Conservation (phyloP, 1,139 yeast species). For the Yamadazyma dushanensis region DNA sequence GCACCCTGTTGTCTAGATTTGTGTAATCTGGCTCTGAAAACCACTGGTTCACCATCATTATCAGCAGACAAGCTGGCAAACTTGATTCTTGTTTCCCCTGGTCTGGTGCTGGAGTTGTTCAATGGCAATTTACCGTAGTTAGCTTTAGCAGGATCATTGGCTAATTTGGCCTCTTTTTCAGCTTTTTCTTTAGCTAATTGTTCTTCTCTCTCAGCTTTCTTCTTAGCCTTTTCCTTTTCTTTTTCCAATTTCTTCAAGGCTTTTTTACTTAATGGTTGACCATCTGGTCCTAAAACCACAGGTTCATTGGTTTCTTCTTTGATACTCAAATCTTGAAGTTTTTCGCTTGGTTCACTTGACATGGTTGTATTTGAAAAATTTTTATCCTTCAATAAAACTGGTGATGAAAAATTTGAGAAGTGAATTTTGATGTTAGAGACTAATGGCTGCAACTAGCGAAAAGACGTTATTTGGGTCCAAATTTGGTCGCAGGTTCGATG, state of each 20-base stretch:
- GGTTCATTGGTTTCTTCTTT: constrained; percentile 22
- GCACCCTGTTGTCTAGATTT: constrained; percentile 95
- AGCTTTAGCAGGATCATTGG: constrained; percentile 80
- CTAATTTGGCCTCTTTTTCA: constrained; percentile 69
- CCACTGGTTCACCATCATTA: constrained; percentile 76
- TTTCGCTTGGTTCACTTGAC: constrained; percentile 28
- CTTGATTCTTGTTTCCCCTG: constrained; percentile 58
- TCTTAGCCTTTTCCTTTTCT: constrained; percentile 87
- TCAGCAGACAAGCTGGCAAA: constrained; percentile 57
- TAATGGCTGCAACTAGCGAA: no score
- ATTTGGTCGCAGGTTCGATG: no score
- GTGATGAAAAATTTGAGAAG: constrained; percentile 9
- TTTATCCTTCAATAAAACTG: not conserved
- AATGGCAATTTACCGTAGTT: constrained; percentile 90
- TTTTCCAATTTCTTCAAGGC: constrained; percentile 93
- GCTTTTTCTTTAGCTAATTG: constrained; percentile 85
- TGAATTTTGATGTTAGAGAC: no score
- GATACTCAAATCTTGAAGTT: constrained; percentile 34
- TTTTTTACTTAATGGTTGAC: constrained; percentile 92
- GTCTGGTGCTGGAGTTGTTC: constrained; percentile 72
- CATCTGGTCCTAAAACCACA: constrained; percentile 71
- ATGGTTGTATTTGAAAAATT: constrained; percentile 6
- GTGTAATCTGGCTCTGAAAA: constrained; percentile 92
- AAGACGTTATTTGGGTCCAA: no score
- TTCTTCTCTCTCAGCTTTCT: constrained; percentile 91